Conservation (phyloP, 2,329 filamentous ascomycete species). For the Aspergillus novofumigatus region DNA sequence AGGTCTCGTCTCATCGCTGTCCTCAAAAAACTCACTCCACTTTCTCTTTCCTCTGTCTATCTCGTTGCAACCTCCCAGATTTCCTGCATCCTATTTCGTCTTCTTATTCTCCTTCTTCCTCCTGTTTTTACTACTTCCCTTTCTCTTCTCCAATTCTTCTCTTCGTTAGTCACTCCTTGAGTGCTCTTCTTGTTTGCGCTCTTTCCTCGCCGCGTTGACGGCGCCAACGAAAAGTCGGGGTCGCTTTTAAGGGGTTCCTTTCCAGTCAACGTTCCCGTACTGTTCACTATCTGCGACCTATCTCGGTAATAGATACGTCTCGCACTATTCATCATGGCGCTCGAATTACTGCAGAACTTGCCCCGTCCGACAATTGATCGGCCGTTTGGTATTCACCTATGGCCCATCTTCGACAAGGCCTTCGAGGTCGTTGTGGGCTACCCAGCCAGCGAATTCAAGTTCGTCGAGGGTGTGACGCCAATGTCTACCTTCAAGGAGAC, state of each 20-base stretch:
- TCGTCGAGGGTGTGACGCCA: constrained; percentile 74
- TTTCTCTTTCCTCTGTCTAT: constrained; percentile 18
- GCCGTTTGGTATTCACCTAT: constrained; percentile 85
- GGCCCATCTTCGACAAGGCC: constrained; percentile 89
- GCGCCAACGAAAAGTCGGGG: constrained; percentile 7
- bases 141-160: constrained; percentile 59
- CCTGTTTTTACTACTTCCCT: constrained; percentile 55
- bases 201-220: constrained; percentile 11
- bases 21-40: constrained; percentile 20
- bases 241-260: not conserved
- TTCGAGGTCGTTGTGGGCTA: constrained; percentile 76
- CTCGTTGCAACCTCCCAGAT: not conserved
- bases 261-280: not conserved
- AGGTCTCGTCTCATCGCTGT: not conserved
- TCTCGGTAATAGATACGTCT: not conserved
- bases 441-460: constrained; percentile 79
- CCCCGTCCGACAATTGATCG: constrained; percentile 79
- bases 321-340: constrained; percentile 40
- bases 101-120: constrained; percentile 56
- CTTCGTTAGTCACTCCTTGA: constrained; percentile 6
- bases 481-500: constrained; percentile 88
- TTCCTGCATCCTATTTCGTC: constrained; percentile 55
- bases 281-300: constrained; percentile 6
- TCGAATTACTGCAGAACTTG: constrained; percentile 46
- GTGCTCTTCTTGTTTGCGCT: constrained; percentile 8